Conservation (phyloP, 345 rosid species). For the Noccaea caerulescens region DNA sequence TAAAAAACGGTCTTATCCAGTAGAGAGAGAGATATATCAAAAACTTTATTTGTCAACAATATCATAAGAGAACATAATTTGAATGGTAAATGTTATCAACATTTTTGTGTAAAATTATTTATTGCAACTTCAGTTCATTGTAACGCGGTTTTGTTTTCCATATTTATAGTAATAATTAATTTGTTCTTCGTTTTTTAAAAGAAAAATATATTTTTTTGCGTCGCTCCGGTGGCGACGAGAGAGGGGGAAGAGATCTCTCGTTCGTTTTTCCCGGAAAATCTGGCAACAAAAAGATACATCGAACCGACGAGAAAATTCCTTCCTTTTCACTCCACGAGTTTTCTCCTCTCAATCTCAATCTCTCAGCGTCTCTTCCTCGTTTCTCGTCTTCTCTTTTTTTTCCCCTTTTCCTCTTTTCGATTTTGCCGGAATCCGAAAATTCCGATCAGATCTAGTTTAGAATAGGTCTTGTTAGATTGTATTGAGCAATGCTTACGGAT, state of each 20-base stretch:
- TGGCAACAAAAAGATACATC: conserved; percentile 31
- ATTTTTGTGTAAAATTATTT: background rate
- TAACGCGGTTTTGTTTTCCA: conserved; percentile 27
- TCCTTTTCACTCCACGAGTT: conserved; percentile 29
- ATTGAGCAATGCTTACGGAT: conserved; percentile 47
- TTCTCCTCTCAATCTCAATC: conserved; percentile 14
- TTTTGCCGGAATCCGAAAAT: background rate
- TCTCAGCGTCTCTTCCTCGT: conserved; percentile 27
- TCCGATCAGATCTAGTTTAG: conserved; percentile 25
- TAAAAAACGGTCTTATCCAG: conserved; percentile 1
- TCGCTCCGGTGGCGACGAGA: conserved; percentile 38
- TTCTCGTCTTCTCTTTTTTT: background rate
- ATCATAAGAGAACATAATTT: background rate
- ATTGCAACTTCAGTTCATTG: background rate
- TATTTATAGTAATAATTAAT: background rate
- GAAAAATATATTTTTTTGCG: background rate
- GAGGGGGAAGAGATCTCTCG: conserved; percentile 38
- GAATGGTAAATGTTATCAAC: background rate
- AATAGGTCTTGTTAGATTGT: background rate
- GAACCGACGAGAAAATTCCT: conserved; percentile 21
- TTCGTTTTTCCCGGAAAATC: conserved; percentile 42
- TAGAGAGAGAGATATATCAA: background rate
- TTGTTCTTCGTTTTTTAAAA: background rate
- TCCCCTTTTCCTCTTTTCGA: background rate
- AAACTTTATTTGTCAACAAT: conserved; percentile 2